Conservation (phyloP, 345 rosid species). For the Hibiscus tridactylites region DNA sequence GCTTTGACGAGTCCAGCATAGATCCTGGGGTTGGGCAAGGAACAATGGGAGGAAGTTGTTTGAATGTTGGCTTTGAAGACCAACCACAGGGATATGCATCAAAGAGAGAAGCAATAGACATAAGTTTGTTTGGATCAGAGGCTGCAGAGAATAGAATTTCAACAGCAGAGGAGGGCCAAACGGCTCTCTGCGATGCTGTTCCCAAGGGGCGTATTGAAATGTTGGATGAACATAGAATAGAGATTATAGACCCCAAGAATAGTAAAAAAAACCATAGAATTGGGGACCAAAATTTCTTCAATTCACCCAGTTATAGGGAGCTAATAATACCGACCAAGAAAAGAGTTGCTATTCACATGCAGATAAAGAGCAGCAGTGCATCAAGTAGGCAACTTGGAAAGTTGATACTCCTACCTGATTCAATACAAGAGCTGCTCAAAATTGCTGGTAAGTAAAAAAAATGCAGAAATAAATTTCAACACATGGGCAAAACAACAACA, state of each 20-base stretch:
- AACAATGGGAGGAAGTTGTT: constrained; percentile 14
- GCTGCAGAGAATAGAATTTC: constrained; percentile 18
- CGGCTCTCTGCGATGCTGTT: constrained; percentile 39
- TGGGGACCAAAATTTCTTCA: constrained; percentile 13
- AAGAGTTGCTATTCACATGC: constrained; percentile 78
- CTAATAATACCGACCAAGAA: constrained; percentile 22
- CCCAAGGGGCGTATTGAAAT: constrained; percentile 40
- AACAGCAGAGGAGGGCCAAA: constrained; percentile 28
- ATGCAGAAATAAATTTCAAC: constrained; percentile 23
- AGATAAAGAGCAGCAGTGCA: constrained; percentile 20
- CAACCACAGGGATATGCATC: too few species aligned
- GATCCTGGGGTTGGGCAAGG: not conserved
- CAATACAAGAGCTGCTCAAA: constrained; percentile 68
- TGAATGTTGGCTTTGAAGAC: constrained; percentile 8
- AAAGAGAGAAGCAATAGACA: constrained; percentile 17
- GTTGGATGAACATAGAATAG: constrained; percentile 46
- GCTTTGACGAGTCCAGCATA: constrained; percentile 20
- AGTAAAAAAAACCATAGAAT: constrained; percentile 18
- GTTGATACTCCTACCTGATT: constrained; percentile 70
- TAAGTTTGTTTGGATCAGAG: constrained; percentile 14
- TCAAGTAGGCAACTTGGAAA: constrained; percentile 32
- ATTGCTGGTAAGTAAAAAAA: constrained; percentile 59
- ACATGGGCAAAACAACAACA: constrained; percentile 2
- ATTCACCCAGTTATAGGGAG: not conserved
- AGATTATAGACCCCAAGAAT: constrained; percentile 10